These are phyloP conservation scores for Sclerotinia subarctica DNA, from an alignment of 2,329 filamentous ascomycete species.

Conservation along the genomic window DNA sequence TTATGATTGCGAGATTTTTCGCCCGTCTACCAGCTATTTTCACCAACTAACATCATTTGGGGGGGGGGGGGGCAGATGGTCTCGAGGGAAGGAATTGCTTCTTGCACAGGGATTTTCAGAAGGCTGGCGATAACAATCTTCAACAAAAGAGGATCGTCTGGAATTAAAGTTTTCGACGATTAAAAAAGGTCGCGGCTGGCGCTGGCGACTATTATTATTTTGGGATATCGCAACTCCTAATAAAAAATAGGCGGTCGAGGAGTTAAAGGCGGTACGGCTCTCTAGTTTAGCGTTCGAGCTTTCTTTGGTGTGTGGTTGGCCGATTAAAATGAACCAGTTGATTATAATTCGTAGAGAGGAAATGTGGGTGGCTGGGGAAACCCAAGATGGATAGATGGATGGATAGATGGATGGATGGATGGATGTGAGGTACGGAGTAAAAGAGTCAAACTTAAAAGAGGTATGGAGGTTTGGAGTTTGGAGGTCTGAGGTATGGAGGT, in stretches of 20 bases:
- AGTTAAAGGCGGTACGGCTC: not conserved
- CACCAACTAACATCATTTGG: constrained; percentile 47
- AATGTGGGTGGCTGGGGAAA: constrained; percentile 21
- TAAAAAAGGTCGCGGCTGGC: constrained; percentile 24
- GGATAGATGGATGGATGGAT: too few relatives aligned
- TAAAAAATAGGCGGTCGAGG: constrained; percentile 15
- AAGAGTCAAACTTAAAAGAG: too few relatives aligned
- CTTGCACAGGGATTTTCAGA: not conserved
- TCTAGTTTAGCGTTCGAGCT: not conserved
- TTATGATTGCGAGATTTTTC: constrained; percentile 30
- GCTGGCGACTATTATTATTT: constrained; percentile 16
- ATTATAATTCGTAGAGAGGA: constrained; percentile 8
- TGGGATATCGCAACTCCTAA: constrained; percentile 9
- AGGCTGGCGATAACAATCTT: constrained; percentile 1
- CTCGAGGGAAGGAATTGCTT: not conserved
- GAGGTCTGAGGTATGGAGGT: too few relatives aligned
- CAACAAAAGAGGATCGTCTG: not conserved
- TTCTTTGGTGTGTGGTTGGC: not conserved
- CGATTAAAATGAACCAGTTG: not conserved
- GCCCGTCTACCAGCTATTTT: constrained; percentile 42
- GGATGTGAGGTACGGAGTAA: too few relatives aligned
- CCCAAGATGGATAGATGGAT: constrained; percentile 1
- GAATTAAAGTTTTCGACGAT: constrained; percentile 16
- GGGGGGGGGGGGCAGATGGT: constrained; percentile 27
- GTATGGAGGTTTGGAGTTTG: too few relatives aligned